Evolutionary conservation across 164 flowering plant species (phyloP).

Genomic region (Nymphaea colorata): DNA sequence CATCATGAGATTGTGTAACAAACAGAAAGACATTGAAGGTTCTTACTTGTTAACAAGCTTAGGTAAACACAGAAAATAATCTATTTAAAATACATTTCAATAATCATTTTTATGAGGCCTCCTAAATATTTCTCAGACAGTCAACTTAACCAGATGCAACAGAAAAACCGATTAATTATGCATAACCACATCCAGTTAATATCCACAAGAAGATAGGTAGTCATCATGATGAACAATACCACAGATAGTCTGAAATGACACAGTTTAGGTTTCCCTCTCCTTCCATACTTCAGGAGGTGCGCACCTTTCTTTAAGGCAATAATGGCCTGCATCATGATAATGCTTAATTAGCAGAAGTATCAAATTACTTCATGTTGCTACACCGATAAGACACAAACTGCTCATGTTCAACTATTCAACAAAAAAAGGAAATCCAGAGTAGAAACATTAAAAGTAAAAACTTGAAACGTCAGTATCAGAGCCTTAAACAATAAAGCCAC

Average conservation of each 20-base stretch:
- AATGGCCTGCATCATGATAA: conserved; percentile 31
- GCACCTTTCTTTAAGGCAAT: conserved; percentile 48
- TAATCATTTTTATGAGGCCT: too few species aligned
- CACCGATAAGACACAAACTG: neutral
- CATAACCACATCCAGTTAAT: neutral
- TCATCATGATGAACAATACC: conserved; percentile 14
- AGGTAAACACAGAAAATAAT: too few species aligned
- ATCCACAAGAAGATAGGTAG: neutral
- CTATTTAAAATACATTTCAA: too few species aligned
- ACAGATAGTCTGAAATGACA: conserved; percentile 50
- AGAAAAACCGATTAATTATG: neutral
- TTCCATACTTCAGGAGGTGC: conserved; percentile 40
- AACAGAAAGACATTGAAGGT: too few species aligned
- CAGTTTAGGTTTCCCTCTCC: conserved; percentile 47
- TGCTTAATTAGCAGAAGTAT: too few species aligned
- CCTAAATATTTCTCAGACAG: too few species aligned
- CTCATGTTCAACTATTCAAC: neutral
- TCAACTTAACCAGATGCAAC: neutral
- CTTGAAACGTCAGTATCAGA: too few species aligned
- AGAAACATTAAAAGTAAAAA: neutral
- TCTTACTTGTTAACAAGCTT: too few species aligned
- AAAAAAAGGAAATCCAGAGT: neutral
- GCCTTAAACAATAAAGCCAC: too few species aligned
- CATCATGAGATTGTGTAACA: too few species aligned
- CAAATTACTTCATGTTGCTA: neutral